Evolutionary conservation across 495 filamentous ascomycete species (phyloP).

Genomic region (Xylaria sp.): DNA sequence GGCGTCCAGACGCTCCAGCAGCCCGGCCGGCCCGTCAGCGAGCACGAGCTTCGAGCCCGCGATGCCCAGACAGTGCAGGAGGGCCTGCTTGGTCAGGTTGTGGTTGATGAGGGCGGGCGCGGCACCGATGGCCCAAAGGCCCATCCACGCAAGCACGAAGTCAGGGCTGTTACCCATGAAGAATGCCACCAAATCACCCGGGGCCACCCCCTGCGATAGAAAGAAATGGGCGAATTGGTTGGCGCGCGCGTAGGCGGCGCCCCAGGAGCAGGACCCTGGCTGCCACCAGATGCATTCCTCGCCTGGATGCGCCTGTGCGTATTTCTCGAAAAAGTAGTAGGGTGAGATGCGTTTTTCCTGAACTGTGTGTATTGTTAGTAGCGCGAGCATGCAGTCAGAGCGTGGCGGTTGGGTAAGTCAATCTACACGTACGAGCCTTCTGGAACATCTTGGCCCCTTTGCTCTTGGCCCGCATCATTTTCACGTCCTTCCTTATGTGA

Average conservation of each 20-base stretch:
- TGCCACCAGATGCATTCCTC: constrained; percentile 72
- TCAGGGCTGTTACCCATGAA: constrained; percentile 74
- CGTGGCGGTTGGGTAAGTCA: constrained; percentile 11
- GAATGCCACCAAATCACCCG: constrained; percentile 71
- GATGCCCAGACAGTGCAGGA: constrained; percentile 73
- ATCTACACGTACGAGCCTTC: constrained; percentile 35
- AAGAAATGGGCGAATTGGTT: constrained; percentile 73
- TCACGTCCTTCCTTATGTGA: constrained; percentile 67
- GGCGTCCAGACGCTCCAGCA: constrained; percentile 63
- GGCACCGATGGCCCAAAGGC: constrained; percentile 66
- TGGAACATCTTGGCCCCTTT: constrained; percentile 48
- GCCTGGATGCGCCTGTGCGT: constrained; percentile 55
- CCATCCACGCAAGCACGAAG: constrained; percentile 71
- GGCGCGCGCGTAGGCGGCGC: constrained; percentile 59
- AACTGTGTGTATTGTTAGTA: constrained; percentile 43
- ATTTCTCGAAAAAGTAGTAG: constrained; percentile 71
- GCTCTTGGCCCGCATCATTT: constrained; percentile 41
- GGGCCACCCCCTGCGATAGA: constrained; percentile 61
- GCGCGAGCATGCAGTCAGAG: neutral
- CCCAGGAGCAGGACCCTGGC: constrained; percentile 67
- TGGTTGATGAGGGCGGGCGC: constrained; percentile 80
- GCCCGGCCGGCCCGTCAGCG: constrained; percentile 67
- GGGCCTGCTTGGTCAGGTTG: constrained; percentile 67
- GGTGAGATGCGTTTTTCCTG: constrained; percentile 59
- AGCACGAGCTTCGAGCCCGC: constrained; percentile 65